phyloP scores from a whole-genome alignment of 257 asterid genomes.

The Haberlea rhodopensis region DNA sequence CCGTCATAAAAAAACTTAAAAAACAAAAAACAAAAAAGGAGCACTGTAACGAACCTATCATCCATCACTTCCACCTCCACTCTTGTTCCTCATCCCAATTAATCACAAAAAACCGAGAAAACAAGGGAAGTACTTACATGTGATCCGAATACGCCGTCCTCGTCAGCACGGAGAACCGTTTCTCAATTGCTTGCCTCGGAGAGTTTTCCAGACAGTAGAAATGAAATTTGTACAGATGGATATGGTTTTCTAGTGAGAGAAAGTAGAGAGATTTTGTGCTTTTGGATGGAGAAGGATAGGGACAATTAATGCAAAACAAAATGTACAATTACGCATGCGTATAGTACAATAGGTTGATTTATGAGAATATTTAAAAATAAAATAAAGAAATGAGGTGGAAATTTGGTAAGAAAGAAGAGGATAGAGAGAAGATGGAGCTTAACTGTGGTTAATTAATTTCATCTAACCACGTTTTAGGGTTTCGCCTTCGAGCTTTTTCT shows the following conservation, averaged over 20 bases:
- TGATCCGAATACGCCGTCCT: constrained; percentile 34
- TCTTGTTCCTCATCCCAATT: constrained; percentile 22
- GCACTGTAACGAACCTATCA: background rate
- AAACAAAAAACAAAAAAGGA: background rate
- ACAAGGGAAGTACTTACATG: constrained; percentile 28
- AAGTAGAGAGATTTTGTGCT: constrained; percentile 17
- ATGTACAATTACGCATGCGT: constrained; percentile 32
- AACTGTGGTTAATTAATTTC: constrained; percentile 26
- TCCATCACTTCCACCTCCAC: background rate
- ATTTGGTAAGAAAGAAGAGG: constrained; percentile 22
- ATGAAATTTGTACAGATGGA: constrained; percentile 23
- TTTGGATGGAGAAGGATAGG: constrained; percentile 26
- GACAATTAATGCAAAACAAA: constrained; percentile 28
- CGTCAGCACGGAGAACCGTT: constrained; percentile 30
- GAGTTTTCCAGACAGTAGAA: constrained; percentile 16
- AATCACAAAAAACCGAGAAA: constrained; percentile 23
- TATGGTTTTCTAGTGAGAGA: constrained; percentile 34
- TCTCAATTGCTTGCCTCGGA: constrained; percentile 6
- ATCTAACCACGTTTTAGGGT: constrained; percentile 25
- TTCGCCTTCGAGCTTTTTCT: constrained; percentile 1
- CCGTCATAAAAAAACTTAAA: background rate
- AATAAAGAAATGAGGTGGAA: background rate
- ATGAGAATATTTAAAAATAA: background rate
- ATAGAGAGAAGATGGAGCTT: constrained; percentile 32
- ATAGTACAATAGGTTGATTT: constrained; percentile 20